A percentile compares a stretch with the other conserved stretches of the same genome.
Conservation (phyloP, 257 asterid genomes). For the Solanum piurae region DNA sequence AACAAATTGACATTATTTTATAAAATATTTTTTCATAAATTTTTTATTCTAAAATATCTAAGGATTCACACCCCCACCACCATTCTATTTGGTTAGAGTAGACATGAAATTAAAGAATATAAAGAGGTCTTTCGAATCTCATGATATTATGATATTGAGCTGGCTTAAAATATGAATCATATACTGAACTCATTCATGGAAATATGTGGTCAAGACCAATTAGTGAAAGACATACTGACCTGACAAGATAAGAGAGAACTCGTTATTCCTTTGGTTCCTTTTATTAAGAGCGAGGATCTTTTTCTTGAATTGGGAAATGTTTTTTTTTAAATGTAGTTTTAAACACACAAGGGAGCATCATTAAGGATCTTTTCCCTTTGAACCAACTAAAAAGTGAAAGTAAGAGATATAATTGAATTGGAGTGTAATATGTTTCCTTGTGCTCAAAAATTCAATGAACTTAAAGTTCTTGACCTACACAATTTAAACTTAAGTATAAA, state of each 20-base stretch:
- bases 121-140: neutral
- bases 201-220: neutral
- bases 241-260: neutral
- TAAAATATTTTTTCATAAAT: too few species aligned
- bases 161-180: neutral
- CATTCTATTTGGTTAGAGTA: neutral
- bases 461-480: neutral
- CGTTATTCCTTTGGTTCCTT: neutral
- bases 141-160: neutral
- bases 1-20: neutral
- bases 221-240: neutral
- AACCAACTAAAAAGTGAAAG: neutral
- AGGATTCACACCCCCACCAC: neutral
- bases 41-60: neutral
- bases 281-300: neutral
- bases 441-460: neutral
- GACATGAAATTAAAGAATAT: neutral
- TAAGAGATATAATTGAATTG: neutral
- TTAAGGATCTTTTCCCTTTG: neutral
- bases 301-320: neutral
- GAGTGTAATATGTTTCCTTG: neutral
- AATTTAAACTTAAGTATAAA: neutral
- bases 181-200: neutral
- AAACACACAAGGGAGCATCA: neutral
- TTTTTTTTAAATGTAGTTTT: too few species aligned